Evolutionary conservation across 2,329 filamentous ascomycete genomes (phyloP).

Genomic region (Paecilomyces dactylethromorphus): DNA sequence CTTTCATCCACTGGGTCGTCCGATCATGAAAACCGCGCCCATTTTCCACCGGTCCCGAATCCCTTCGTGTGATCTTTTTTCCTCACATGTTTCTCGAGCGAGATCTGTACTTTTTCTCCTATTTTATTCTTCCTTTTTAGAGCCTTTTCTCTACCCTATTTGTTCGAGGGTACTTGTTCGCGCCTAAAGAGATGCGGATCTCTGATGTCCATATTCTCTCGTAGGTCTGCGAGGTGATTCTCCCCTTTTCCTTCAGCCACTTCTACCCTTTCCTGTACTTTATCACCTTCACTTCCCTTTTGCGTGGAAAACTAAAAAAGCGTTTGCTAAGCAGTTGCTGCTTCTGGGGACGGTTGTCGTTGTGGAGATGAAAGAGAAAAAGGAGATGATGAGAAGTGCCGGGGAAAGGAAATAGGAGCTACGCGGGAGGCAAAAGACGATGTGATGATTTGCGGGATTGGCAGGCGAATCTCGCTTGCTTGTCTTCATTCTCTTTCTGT

Average conservation of each 20-base stretch:
- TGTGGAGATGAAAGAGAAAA: constrained; percentile 2
- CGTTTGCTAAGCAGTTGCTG: constrained; percentile 1
- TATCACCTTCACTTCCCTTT: not conserved
- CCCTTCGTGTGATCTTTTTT: constrained; percentile 12
- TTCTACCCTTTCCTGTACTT: constrained; percentile 3
- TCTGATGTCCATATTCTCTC: not conserved
- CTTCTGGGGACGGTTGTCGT: constrained; percentile 2
- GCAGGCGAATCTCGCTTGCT: not conserved
- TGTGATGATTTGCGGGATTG: not conserved
- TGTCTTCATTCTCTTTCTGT: not conserved
- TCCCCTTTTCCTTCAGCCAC: constrained; percentile 7
- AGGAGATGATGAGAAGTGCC: constrained; percentile 3
- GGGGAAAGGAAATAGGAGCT: not conserved
- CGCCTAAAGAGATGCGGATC: not conserved
- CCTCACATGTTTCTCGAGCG: constrained; percentile 14
- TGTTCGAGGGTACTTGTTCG: not conserved
- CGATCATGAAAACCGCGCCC: constrained; percentile 6
- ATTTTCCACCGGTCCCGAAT: not conserved
- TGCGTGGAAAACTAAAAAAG: not conserved
- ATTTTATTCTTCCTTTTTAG: constrained; percentile 1
- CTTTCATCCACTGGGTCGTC: constrained; percentile 11
- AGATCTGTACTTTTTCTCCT: constrained; percentile 5
- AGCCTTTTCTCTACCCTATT: not conserved
- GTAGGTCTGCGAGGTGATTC: not conserved
- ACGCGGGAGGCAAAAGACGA: not conserved